phyloP scores from a whole-genome alignment of 2,329 filamentous ascomycete species.

The Aspergillus ruber region DNA sequence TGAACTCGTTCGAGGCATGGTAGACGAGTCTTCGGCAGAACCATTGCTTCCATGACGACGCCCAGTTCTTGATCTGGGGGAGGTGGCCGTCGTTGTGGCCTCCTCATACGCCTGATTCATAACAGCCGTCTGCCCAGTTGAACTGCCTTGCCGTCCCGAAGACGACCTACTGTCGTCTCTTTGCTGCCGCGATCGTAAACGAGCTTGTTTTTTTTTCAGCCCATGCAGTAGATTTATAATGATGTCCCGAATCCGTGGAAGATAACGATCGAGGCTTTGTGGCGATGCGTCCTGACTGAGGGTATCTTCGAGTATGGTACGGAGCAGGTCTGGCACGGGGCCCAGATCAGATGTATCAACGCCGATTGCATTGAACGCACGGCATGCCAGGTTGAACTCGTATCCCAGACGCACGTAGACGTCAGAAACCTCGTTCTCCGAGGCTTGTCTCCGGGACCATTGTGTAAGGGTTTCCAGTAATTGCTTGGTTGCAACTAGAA shows the following conservation, averaged over 20 bases:
- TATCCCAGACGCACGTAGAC: slow-evolving; percentile 96
- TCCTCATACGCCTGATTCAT: slow-evolving; percentile 43
- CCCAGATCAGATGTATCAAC: slow-evolving; percentile 92
- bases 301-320: slow-evolving; percentile 88
- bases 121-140: slow-evolving; percentile 36
- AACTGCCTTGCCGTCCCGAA: slow-evolving; percentile 39
- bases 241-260: slow-evolving; percentile 92
- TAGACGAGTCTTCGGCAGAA: slow-evolving; percentile 29
- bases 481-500: slow-evolving; percentile 95
- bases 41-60: slow-evolving; percentile 35
- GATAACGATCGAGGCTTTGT: slow-evolving; percentile 85
- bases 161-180: slow-evolving; percentile 41
- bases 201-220: slow-evolving; percentile 93
- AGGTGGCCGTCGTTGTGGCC: slow-evolving; percentile 21
- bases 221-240: slow-evolving; percentile 97
- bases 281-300: slow-evolving; percentile 93
- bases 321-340: slow-evolving; percentile 85
- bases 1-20: slow-evolving; percentile 14
- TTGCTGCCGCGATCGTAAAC: slow-evolving; percentile 57
- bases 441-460: slow-evolving; percentile 90
- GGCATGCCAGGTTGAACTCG: slow-evolving; percentile 98
- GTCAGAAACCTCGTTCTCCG: slow-evolving; percentile 92
- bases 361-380: slow-evolving; percentile 92
- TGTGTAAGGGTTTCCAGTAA: slow-evolving; percentile 93
- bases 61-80: slow-evolving; percentile 25